A percentile compares a stretch with the other conserved stretches of the same genome.
Conservation (phyloP, 1,284 basidiomycete genomes). For the Malassezia globosa region DNA sequence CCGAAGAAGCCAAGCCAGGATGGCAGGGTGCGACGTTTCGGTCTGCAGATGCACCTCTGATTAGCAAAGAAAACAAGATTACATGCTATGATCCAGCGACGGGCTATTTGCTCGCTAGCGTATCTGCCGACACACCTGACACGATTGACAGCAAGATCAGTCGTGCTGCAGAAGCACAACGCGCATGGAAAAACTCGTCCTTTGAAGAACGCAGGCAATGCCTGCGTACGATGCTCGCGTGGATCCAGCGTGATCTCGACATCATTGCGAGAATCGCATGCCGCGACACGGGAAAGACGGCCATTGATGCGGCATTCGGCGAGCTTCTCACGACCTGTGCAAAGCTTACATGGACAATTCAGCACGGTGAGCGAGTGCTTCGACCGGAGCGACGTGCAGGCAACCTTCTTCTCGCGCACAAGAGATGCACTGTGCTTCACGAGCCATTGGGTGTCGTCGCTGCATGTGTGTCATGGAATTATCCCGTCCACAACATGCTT, state of each 20-base stretch:
- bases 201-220: slow-evolving; percentile 69
- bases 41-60: slow-evolving; percentile 1
- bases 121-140: slow-evolving; percentile 57
- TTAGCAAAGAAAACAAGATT: slow-evolving; percentile 52
- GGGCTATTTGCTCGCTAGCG: slow-evolving; percentile 61
- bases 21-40: slow-evolving; percentile 27
- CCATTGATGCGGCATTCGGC: slow-evolving; percentile 52
- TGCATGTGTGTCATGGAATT: slow-evolving; percentile 77
- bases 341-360: slow-evolving; percentile 40
- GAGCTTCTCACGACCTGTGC: slow-evolving; percentile 37
- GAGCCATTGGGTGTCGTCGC: slow-evolving; percentile 87
- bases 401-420: slow-evolving; percentile 73
- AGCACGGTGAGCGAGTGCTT: slow-evolving; percentile 28
- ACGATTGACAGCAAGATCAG: slow-evolving; percentile 64
- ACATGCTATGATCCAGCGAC: slow-evolving; percentile 86
- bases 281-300: slow-evolving; percentile 87
- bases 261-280: slow-evolving; percentile 76
- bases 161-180: slow-evolving; percentile 60
- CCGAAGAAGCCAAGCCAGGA: slow-evolving; percentile 22
- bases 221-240: slow-evolving; percentile 71
- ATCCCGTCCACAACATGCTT: slow-evolving; percentile 72
- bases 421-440: slow-evolving; percentile 64
- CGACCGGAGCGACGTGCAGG: slow-evolving; percentile 45
- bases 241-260: slow-evolving; percentile 79
- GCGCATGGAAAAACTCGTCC: slow-evolving; percentile 59